Base-by-base conservation (phyloP, 2,329 filamentous ascomycete genomes). In the Beauveria asiatica region DNA sequence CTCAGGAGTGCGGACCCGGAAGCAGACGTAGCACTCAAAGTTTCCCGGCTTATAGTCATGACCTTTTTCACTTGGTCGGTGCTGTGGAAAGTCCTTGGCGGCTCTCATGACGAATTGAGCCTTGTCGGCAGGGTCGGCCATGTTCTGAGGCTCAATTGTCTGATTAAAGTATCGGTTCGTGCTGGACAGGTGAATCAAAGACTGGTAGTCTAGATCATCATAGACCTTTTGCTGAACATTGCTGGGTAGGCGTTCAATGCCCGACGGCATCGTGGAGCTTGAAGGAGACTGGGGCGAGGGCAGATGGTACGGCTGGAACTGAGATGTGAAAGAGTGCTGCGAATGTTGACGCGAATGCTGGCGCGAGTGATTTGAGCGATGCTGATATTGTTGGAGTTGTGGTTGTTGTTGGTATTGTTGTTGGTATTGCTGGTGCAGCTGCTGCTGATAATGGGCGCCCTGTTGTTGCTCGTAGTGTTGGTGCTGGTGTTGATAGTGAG, bases 1-100 rank as follows among this genome's bases (percentile, higher is more conserved):
- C 45, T 72, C 70, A 5, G 74, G 73, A 3, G 67, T 67, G 49
- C 74, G 70, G n/a, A 76, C 73, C 2, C 73, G 70, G 62, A 73
- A 76, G 67, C 75, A 76, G 27, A 74, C 67, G 64, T 76, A 76
- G 64, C 74, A 76, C 61, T 75, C 74, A 49, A 74, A 72, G 64
- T 76, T 76, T 17, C 74, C 74, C 0, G 74, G 74, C 55, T 70
- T 68, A 61, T 74, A 72, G 50, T 73, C 69, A 52, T 69, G 69
- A 9, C 70, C 70, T 62, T 70, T 73, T 51, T 73, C 71, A 62
- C 67, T 71, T 5, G 73, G 71, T 21, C 74, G 71, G 63, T 76
- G 74, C 30, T 75, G 73, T 1, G 70, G 66, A 60, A 76, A 76
- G 66, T 74, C 70, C 46, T 73, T 75, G 59, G 72, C 74, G 2